Evolutionary conservation across 192 early-diverging fungal genomes (phyloP).

Genomic region (Fimicolochytrium jonesii): DNA sequence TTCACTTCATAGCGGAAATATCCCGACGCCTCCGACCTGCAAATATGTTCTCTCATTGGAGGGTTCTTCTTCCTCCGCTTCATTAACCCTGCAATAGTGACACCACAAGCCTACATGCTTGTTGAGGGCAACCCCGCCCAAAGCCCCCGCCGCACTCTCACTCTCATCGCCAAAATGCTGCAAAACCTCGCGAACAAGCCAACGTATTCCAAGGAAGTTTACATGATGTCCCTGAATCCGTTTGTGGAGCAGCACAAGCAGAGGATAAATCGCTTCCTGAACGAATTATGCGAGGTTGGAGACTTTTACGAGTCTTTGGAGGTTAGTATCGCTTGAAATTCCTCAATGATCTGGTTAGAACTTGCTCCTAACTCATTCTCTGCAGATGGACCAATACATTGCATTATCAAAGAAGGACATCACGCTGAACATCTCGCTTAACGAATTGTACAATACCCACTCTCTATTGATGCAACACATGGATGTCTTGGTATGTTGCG

Average conservation of each 20-base stretch:
- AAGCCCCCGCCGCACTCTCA: constrained; percentile 81
- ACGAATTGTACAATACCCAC: constrained; percentile 94
- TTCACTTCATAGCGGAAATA: constrained; percentile 63
- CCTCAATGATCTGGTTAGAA: no score
- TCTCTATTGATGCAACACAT: constrained; percentile 75
- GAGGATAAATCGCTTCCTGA: constrained; percentile 83
- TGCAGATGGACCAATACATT: constrained; percentile 94
- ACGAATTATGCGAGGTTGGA: constrained; percentile 87
- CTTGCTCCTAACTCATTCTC: no score
- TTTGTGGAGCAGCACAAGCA: constrained; percentile 86
- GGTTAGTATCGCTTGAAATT: constrained; percentile 21
- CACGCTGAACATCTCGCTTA: constrained; percentile 81
- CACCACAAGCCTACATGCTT: constrained; percentile 92
- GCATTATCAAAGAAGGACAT: constrained; percentile 91
- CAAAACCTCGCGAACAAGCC: constrained; percentile 96
- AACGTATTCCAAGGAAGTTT: constrained; percentile 83
- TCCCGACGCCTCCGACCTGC: constrained; percentile 82
- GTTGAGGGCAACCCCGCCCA: constrained; percentile 75
- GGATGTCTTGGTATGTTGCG: constrained; percentile 56
- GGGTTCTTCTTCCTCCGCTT: constrained; percentile 97
- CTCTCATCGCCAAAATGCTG: constrained; percentile 90
- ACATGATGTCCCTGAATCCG: constrained; percentile 83
- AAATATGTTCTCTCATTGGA: constrained; percentile 91
- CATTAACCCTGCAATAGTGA: constrained; percentile 97
- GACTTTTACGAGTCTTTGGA: constrained; percentile 95